A percentile compares a stretch with the other conserved stretches of the same genome.
These are phyloP conservation scores for Moringa oleifera DNA, from an alignment of 345 rosid genomes.

Conservation along the genomic window DNA sequence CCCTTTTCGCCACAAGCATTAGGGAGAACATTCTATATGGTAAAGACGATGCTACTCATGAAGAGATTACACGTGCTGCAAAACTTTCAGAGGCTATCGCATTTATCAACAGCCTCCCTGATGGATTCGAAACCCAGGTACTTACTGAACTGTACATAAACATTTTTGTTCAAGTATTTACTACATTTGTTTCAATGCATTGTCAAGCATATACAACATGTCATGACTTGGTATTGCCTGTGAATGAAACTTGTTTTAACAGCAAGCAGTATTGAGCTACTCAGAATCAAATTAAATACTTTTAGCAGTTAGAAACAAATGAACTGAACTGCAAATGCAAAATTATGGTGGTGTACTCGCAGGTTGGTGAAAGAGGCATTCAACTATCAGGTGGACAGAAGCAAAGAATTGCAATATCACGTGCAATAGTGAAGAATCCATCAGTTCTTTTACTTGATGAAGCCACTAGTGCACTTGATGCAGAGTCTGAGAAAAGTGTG, in stretches of 20 bases:
- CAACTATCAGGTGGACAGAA: slow-evolving; percentile 97
- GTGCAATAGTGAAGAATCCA: slow-evolving; percentile 89
- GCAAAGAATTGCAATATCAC: slow-evolving; percentile 87
- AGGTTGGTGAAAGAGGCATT: slow-evolving; percentile 96
- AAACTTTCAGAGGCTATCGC: slow-evolving; percentile 81
- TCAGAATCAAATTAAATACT: too few relatives aligned
- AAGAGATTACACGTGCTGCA: slow-evolving; percentile 71
- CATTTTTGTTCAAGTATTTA: not conserved
- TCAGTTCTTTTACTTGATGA: slow-evolving; percentile 85
- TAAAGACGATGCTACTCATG: slow-evolving; percentile 65
- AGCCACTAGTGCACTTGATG: slow-evolving; percentile 95
- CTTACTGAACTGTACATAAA: too few relatives aligned
- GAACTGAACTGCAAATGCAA: too few relatives aligned
- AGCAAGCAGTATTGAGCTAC: not conserved
- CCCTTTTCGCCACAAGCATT: slow-evolving; percentile 77
- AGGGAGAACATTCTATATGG: slow-evolving; percentile 90
- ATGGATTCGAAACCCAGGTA: slow-evolving; percentile 91
- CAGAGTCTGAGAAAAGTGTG: slow-evolving; percentile 92
- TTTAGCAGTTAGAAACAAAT: too few relatives aligned
- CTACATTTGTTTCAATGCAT: too few relatives aligned
- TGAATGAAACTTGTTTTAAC: too few relatives aligned
- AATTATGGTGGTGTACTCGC: too few relatives aligned
- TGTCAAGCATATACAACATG: too few relatives aligned
- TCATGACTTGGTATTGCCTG: too few relatives aligned
- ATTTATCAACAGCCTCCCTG: slow-evolving; percentile 87